Percentiles rank a stretch among this genome's conserved stretches.
Conservation (phyloP, 768 basidiomycete species). For the Russula olivacea region DNA sequence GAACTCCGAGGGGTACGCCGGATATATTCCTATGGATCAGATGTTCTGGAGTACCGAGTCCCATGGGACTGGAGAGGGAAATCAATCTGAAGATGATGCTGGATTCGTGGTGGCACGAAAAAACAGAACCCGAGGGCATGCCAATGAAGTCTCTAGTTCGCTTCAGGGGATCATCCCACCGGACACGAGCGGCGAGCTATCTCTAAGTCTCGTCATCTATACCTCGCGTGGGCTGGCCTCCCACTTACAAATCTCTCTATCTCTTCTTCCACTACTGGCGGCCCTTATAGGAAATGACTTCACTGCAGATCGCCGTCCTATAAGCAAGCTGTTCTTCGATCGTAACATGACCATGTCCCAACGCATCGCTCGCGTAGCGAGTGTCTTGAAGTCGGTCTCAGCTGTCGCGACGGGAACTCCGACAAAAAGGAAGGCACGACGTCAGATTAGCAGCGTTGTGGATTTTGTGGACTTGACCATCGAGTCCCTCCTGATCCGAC, state of each 20-base stretch:
- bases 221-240: slow-evolving; percentile 55
- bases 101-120: slow-evolving; percentile 58
- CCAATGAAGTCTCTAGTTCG: slow-evolving; percentile 15
- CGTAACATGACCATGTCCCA: slow-evolving; percentile 48
- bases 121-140: slow-evolving; percentile 46
- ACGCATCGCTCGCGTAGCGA: slow-evolving; percentile 62
- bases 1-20: slow-evolving; percentile 67
- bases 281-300: slow-evolving; percentile 82
- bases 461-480: slow-evolving; percentile 70
- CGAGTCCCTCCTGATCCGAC: slow-evolving; percentile 49
- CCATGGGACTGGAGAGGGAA: slow-evolving; percentile 27
- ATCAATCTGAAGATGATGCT: slow-evolving; percentile 37
- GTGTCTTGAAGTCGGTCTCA: slow-evolving; percentile 49
- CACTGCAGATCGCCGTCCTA: slow-evolving; percentile 38
- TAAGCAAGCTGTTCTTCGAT: slow-evolving; percentile 66
- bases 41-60: slow-evolving; percentile 54
- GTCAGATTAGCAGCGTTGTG: slow-evolving; percentile 63
- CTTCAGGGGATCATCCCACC: slow-evolving; percentile 50
- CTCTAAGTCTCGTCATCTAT: slow-evolving; percentile 54
- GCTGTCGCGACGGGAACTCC: slow-evolving; percentile 36
- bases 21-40: slow-evolving; percentile 71
- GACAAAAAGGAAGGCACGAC: slow-evolving; percentile 44
- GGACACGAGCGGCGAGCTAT: slow-evolving; percentile 34
- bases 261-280: slow-evolving; percentile 70
- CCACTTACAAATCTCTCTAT: slow-evolving; percentile 60